phyloP scores from a whole-genome alignment of 345 rosid species.

The Salix purpurea region DNA sequence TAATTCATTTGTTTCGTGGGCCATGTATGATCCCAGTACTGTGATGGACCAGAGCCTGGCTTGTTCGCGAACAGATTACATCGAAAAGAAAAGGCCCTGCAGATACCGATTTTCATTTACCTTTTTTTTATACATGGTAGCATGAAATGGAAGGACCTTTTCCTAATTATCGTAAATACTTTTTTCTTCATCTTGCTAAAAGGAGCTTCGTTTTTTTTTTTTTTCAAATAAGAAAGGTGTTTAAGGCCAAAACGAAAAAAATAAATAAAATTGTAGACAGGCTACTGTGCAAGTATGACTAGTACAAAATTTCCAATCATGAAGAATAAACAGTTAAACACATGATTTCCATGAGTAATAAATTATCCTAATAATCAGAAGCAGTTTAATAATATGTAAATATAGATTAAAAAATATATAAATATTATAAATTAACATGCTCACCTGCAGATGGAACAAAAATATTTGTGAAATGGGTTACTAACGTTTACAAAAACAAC shows the following conservation, averaged over 20 bases:
- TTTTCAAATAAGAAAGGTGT: too few species aligned
- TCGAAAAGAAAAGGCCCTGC: background rate
- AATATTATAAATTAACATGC: background rate
- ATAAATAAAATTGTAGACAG: too few species aligned
- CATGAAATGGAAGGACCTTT: too few species aligned
- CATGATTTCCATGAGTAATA: too few species aligned
- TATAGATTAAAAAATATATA: background rate
- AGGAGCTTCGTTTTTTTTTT: too few species aligned
- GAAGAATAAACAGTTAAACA: too few species aligned
- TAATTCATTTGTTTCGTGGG: background rate
- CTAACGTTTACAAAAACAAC: background rate
- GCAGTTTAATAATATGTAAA: background rate
- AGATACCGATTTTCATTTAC: background rate
- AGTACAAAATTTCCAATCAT: too few species aligned
- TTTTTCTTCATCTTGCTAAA: background rate
- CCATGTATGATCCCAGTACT: background rate
- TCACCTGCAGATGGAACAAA: background rate
- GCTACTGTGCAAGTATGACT: too few species aligned
- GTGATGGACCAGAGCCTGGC: background rate
- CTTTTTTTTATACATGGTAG: background rate
- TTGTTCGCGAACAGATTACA: background rate
- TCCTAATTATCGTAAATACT: background rate
- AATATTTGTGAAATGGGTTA: background rate
- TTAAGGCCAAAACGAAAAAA: too few species aligned
- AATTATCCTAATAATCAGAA: background rate